Conservation (phyloP, 2,329 filamentous ascomycete genomes). For the Aspergillus ustus region DNA sequence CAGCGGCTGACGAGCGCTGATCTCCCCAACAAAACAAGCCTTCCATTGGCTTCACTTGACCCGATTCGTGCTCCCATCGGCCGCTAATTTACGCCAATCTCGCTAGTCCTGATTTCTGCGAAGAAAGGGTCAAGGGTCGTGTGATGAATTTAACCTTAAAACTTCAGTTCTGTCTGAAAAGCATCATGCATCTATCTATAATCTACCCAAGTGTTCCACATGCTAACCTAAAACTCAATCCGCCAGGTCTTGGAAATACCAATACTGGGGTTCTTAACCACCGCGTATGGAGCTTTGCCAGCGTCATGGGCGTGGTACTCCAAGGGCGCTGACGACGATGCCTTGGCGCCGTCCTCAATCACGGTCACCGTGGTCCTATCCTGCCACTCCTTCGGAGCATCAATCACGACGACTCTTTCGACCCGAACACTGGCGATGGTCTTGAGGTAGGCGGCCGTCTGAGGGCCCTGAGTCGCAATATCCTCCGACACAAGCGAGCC, state of each 20-base stretch:
- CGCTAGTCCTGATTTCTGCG: not conserved
- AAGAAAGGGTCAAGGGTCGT: conserved; percentile 4
- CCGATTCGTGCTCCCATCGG: not conserved
- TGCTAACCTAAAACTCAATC: conserved; percentile 54
- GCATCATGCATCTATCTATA: conserved; percentile 3
- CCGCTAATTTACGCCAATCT: conserved; percentile 1
- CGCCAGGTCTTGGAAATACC: conserved; percentile 68
- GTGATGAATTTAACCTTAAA: not conserved
- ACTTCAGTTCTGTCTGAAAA: not conserved
- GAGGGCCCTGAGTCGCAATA: conserved; percentile 62
- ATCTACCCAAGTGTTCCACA: not conserved
- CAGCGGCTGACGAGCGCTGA: conserved; percentile 9
- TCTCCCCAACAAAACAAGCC: conserved; percentile 13
- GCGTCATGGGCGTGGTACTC: conserved; percentile 59
- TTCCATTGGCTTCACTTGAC: conserved; percentile 3
- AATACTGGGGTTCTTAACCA: conserved; percentile 67
- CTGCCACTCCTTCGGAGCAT: conserved; percentile 75
- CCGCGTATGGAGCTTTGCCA: conserved; percentile 64
- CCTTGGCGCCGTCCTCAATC: conserved; percentile 51
- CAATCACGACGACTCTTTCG: conserved; percentile 83
- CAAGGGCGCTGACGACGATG: conserved; percentile 57
- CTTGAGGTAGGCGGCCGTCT: conserved; percentile 76
- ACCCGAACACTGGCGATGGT: conserved; percentile 76
- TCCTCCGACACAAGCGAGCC: conserved; percentile 72
- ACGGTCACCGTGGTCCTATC: conserved; percentile 61